phyloP scores from a whole-genome alignment of 2,329 filamentous ascomycete species.

The Neonectria ditissima region DNA sequence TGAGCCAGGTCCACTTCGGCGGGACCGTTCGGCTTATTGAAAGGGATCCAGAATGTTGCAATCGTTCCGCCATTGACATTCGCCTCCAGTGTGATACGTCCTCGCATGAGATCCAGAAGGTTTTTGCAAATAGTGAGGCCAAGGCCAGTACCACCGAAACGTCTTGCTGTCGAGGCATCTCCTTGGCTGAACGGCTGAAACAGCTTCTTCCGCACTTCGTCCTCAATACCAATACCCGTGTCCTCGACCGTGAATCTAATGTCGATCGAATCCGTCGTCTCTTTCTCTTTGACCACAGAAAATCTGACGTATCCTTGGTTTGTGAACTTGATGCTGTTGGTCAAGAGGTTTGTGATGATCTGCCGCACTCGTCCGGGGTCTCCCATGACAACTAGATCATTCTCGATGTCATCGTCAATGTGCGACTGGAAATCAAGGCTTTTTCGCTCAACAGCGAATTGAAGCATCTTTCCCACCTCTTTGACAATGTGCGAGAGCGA shows the following conservation, averaged over 20 bases:
- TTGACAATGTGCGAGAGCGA: conserved; percentile 78
- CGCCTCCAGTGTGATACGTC: conserved; percentile 77
- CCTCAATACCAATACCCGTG: conserved; percentile 84
- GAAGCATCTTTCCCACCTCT: conserved; percentile 88
- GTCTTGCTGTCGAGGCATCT: conserved; percentile 80
- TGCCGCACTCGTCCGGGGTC: conserved; percentile 87
- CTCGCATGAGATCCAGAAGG: conserved; percentile 82
- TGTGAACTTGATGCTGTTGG: conserved; percentile 82
- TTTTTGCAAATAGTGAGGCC: conserved; percentile 87
- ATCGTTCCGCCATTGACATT: conserved; percentile 75
- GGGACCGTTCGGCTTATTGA: conserved; percentile 73
- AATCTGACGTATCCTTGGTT: conserved; percentile 76
- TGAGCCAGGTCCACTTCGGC: conserved; percentile 66
- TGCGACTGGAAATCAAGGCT: conserved; percentile 78
- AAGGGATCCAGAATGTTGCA: conserved; percentile 82
- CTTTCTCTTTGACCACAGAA: conserved; percentile 71
- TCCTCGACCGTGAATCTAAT: conserved; percentile 81
- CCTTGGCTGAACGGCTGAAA: conserved; percentile 88
- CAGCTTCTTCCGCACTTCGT: conserved; percentile 77
- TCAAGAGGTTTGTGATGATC: conserved; percentile 83
- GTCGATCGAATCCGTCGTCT: conserved; percentile 73
- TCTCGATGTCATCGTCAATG: conserved; percentile 71
- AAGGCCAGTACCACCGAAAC: conserved; percentile 83
- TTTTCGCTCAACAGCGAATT: conserved; percentile 85
- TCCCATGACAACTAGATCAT: conserved; percentile 83